Evolutionary conservation across 2,329 filamentous ascomycete genomes (phyloP), one percentile per base, ranked within the genome.

Genomic region (Sarocladium brachiariae): DNA sequence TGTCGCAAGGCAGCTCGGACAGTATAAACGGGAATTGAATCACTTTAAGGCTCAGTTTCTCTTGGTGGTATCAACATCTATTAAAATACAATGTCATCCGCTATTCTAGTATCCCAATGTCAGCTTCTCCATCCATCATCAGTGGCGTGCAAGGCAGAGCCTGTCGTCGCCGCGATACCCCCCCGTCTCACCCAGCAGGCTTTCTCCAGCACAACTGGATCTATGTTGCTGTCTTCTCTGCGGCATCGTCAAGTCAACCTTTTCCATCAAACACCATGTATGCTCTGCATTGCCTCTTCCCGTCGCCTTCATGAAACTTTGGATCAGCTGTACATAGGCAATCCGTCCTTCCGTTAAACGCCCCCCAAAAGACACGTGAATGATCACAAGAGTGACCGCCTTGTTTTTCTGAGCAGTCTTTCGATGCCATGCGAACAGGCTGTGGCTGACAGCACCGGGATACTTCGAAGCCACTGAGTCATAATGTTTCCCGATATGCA

Each of bases 11-110:
- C n/a, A n/a, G n/a, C n/a, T n/a, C n/a, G n/a, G n/a, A n/a, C n/a
- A n/a, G n/a, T n/a, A n/a, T n/a, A n/a, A n/a, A n/a, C n/a, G n/a
- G n/a, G n/a, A n/a, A n/a, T n/a, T n/a, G n/a, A n/a, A n/a, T n/a
- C n/a, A n/a, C n/a, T n/a, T n/a, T 30, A 13, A 30, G 27, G 7
- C 27, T 13, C 13, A 30, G 27, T 7, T n/a, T 30, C 27, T 9
- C 25, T 50, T 25, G 50, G 19, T 55, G 41, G 23, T 59, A 58
- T 63, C 63, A 62, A 59, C 61, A 58, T 70, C 66, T 70, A 70
- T 68, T 70, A 70, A 58, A 69, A 63, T 69, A 70, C 67, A 70
- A 57, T 63, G 58, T 63, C 59, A 55, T 47, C 43, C 27, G 43
- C 43, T 47, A 31, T 47, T 47, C 43, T 47, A 47, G 27, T 31